These are phyloP conservation scores for Vicia faba DNA, from an alignment of 306 rosid species.

Conservation along the genomic window DNA sequence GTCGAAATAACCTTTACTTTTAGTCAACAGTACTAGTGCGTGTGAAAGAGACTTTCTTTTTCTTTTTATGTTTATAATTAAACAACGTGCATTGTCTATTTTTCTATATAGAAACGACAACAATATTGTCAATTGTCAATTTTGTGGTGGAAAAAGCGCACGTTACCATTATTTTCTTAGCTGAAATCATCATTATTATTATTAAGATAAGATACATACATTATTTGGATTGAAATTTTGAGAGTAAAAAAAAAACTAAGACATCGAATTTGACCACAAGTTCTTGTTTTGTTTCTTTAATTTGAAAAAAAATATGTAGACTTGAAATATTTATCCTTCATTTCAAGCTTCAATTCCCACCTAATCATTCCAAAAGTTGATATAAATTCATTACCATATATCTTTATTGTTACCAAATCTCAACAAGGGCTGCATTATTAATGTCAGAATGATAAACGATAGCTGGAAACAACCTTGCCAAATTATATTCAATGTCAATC, in stretches of 20 bases:
- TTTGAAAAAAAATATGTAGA: not conserved
- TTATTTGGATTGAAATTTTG: no score
- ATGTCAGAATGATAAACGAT: not conserved
- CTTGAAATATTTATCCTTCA: not conserved
- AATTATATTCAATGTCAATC: conserved; percentile 33
- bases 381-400: not conserved
- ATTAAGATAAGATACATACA: no score
- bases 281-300: not conserved
- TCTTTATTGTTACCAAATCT: not conserved
- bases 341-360: conserved; percentile 9
- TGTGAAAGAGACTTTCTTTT: not conserved
- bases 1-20: not conserved
- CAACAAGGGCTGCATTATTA: not conserved
- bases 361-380: not conserved
- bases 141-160: not conserved
- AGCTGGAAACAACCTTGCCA: conserved; percentile 23
- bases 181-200: no score
- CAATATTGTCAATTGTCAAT: not conserved
- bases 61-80: not conserved
- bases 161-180: not conserved
- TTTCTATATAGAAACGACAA: not conserved
- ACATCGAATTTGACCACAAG: not conserved
- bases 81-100: not conserved
- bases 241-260: no score
- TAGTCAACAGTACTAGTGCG: not conserved